Conservation (phyloP, 1,284 basidiomycete genomes). For the Volvariella volvacea region DNA sequence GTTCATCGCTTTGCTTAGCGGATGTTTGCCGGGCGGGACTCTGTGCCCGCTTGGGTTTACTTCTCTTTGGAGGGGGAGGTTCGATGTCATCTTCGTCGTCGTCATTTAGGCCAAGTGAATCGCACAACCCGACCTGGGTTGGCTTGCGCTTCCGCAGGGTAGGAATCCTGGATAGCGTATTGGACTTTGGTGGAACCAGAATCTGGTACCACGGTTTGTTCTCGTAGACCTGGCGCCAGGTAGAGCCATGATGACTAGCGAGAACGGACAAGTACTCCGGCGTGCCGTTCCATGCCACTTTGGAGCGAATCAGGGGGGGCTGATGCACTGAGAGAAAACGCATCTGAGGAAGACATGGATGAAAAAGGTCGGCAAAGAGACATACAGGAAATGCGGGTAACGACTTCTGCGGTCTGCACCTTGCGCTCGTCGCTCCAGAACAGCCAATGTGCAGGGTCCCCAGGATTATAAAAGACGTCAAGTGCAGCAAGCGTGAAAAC, state of each 20-base stretch:
- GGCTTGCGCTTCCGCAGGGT: slow-evolving; percentile 29
- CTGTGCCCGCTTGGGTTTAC: slow-evolving; percentile 11
- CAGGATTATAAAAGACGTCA: slow-evolving; percentile 30
- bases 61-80: slow-evolving; percentile 15
- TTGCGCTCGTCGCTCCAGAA: slow-evolving; percentile 37
- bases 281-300: slow-evolving; percentile 32
- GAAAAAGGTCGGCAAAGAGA: slow-evolving; percentile 7
- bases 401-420: slow-evolving; percentile 26
- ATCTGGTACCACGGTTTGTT: slow-evolving; percentile 25
- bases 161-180: slow-evolving; percentile 18
- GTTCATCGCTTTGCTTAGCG: too few relatives aligned
- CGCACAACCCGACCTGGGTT: slow-evolving; percentile 19
- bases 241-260: slow-evolving; percentile 24
- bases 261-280: slow-evolving; percentile 30
- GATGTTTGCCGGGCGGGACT: background rate
- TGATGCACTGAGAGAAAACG: slow-evolving; percentile 22
- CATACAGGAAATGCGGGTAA: slow-evolving; percentile 37
- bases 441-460: slow-evolving; percentile 36
- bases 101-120: slow-evolving; percentile 10
- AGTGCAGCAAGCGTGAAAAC: slow-evolving; percentile 40
- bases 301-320: slow-evolving; percentile 27
- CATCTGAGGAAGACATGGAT: slow-evolving; percentile 1
- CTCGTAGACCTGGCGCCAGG: slow-evolving; percentile 20
- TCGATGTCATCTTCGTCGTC: slow-evolving; percentile 16
- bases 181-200: slow-evolving; percentile 25